Percentiles rank a stretch among this genome's conserved stretches.
phyloP scores from a whole-genome alignment of 2,329 filamentous ascomycete genomes.

The Achaetomium macrosporum region DNA sequence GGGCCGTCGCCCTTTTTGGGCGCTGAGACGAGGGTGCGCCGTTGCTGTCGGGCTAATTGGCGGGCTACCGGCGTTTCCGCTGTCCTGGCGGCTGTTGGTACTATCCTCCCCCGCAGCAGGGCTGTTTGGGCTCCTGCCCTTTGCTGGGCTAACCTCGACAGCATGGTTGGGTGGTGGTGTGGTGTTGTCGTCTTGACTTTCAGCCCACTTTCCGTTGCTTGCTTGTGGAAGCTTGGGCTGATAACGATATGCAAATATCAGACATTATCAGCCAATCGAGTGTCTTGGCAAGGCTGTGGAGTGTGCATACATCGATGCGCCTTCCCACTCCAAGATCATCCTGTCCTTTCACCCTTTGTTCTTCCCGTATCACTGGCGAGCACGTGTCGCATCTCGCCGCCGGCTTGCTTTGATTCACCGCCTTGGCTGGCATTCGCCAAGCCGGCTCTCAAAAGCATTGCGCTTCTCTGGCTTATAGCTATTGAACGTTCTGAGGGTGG shows the following conservation, averaged over 20 bases:
- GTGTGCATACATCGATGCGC: too few relatives aligned
- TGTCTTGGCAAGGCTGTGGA: too few relatives aligned
- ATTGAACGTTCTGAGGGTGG: too few relatives aligned
- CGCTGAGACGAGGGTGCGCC: conserved; percentile 48
- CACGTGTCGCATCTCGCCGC: too few relatives aligned
- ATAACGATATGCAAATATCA: neutral
- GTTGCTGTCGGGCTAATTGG: conserved; percentile 22
- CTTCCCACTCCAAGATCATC: too few relatives aligned
- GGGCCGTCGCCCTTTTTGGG: conserved; percentile 56
- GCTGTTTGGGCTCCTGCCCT: conserved; percentile 25
- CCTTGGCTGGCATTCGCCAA: too few relatives aligned
- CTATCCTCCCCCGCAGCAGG: conserved; percentile 22
- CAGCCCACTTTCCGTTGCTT: neutral
- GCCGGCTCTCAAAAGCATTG: too few relatives aligned
- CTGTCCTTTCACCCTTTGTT: too few relatives aligned
- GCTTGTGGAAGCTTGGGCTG: neutral
- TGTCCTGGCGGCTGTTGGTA: neutral
- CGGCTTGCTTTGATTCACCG: too few relatives aligned
- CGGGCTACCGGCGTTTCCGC: neutral
- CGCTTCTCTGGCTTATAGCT: too few relatives aligned
- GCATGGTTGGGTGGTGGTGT: conserved; percentile 25
- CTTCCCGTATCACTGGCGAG: too few relatives aligned
- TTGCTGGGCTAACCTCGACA: conserved; percentile 31
- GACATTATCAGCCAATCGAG: too few relatives aligned
- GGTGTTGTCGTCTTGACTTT: neutral